Conservation (phyloP, 2,329 filamentous ascomycete species). For the Trichophyton mentagrophytes region DNA sequence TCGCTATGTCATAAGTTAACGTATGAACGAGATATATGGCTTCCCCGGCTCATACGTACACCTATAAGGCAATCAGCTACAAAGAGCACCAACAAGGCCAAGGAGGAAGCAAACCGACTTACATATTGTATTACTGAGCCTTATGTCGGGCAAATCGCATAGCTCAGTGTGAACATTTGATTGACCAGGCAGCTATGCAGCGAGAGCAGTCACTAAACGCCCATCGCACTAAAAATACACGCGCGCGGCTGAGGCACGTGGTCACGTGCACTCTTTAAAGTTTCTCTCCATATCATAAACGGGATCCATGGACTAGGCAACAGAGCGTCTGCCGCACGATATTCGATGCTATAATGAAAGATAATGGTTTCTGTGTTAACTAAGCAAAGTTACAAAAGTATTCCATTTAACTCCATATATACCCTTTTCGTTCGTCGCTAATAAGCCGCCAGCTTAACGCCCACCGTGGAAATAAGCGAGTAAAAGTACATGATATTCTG, state of each 20-base stretch:
- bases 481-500: not conserved
- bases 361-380: not conserved
- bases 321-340: not conserved
- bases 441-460: not conserved
- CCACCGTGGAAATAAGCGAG: not conserved
- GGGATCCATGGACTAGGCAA: not conserved
- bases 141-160: not conserved
- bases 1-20: constrained; percentile 40
- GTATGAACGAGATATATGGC: not conserved
- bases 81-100: not conserved
- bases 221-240: not conserved
- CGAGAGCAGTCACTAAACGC: not conserved
- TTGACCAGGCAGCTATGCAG: not conserved
- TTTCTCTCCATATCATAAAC: not conserved
- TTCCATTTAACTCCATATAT: not conserved
- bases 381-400: not conserved
- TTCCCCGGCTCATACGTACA: constrained; percentile 8
- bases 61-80: constrained; percentile 7
- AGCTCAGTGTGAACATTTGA: not conserved
- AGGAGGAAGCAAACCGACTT: not conserved
- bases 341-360: not conserved
- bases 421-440: not conserved
- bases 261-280: not conserved
- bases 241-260: constrained; percentile 1
- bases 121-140: constrained; percentile 9